phyloP scores from a whole-genome alignment of 2,329 filamentous ascomycete genomes.

The Metarhizium guizhouense region DNA sequence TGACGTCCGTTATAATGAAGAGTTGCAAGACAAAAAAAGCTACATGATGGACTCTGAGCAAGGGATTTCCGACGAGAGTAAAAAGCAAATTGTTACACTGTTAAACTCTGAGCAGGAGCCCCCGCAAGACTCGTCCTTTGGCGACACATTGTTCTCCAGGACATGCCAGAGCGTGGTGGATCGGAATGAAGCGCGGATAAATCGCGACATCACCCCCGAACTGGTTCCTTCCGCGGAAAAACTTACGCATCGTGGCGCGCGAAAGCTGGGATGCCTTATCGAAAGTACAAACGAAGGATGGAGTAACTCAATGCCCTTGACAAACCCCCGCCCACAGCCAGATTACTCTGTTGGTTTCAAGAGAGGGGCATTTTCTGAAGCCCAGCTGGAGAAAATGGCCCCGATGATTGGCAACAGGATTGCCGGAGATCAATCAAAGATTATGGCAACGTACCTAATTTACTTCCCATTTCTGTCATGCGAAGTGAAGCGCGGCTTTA shows the following conservation, averaged over 20 bases:
- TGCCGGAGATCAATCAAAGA: neutral
- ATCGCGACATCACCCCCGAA: neutral
- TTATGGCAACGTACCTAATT: conserved; percentile 3
- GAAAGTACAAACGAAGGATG: conserved; percentile 32
- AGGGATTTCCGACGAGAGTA: neutral
- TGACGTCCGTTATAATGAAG: neutral
- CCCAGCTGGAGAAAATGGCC: neutral
- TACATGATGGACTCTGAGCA: neutral
- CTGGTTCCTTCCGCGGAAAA: conserved; percentile 1
- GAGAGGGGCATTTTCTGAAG: conserved; percentile 26
- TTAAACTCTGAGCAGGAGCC: neutral
- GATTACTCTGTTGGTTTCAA: conserved; percentile 31
- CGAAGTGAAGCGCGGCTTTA: conserved; percentile 1
- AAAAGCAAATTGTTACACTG: neutral
- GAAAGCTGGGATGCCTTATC: neutral
- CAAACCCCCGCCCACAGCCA: conserved; percentile 26
- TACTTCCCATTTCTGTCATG: conserved; percentile 5
- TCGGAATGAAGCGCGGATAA: neutral
- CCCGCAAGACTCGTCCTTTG: neutral
- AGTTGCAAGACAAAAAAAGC: neutral
- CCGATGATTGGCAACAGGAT: conserved; percentile 2
- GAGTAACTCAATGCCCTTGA: conserved; percentile 26
- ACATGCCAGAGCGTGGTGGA: neutral
- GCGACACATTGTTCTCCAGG: neutral
- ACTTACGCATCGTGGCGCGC: neutral